Percentiles rank a stretch among this genome's conserved stretches.
Conservation (phyloP, 1,284 basidiomycete genomes). For the Ganoderma meredithae region DNA sequence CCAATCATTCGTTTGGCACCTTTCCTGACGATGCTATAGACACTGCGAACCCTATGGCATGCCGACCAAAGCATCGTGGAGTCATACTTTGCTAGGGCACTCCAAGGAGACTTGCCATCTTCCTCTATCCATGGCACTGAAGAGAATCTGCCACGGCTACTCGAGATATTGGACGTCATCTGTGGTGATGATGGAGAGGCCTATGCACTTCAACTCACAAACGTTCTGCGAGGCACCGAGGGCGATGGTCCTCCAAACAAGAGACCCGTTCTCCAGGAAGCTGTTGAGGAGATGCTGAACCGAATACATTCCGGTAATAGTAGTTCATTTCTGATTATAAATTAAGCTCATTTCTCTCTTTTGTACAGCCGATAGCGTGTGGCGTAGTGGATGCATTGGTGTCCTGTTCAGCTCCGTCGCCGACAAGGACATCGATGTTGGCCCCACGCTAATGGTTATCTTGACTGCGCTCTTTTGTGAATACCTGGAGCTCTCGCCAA, state of each 20-base stretch:
- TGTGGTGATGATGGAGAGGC: conserved; percentile 59
- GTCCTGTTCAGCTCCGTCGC: conserved; percentile 57
- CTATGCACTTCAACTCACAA: conserved; percentile 62
- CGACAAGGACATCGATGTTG: conserved; percentile 50
- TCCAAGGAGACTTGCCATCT: conserved; percentile 48
- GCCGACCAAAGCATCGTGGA: conserved; percentile 66
- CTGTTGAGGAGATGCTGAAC: conserved; percentile 61
- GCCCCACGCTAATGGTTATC: conserved; percentile 71
- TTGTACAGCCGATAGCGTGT: conserved; percentile 49
- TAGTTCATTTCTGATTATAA: not conserved
- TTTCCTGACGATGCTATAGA: conserved; percentile 48
- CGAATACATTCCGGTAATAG: conserved; percentile 54
- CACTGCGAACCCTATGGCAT: conserved; percentile 57
- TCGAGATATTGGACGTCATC: conserved; percentile 64
- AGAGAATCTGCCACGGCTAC: conserved; percentile 51
- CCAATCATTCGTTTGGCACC: not conserved
- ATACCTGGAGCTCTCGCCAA: conserved; percentile 57
- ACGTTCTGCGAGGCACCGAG: conserved; percentile 55
- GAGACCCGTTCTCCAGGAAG: conserved; percentile 57
- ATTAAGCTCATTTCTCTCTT: not conserved
- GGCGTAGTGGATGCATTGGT: conserved; percentile 57
- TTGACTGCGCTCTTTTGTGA: conserved; percentile 69
- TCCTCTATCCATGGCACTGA: conserved; percentile 45
- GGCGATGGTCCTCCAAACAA: conserved; percentile 39
- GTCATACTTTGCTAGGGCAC: conserved; percentile 57